Conservation (phyloP, 306 rosid species). For the Castanopsis chinensis region DNA sequence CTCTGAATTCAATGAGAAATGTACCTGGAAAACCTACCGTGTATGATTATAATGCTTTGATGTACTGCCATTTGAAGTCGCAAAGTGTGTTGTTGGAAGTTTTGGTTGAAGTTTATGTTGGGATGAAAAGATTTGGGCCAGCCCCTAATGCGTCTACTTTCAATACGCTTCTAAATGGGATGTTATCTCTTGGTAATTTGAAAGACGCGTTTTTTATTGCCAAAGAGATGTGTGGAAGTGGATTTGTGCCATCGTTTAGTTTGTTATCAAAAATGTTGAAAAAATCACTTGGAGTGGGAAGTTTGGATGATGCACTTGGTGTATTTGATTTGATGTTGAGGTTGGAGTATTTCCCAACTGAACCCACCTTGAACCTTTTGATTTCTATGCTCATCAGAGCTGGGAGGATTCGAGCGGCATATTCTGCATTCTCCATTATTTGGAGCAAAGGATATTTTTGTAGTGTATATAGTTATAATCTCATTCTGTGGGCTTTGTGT, state of each 20-base stretch:
- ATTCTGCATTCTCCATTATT: conserved; percentile 16
- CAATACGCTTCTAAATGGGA: conserved; percentile 40
- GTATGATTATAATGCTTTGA: conserved; percentile 42
- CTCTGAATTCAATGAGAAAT: conserved; percentile 34
- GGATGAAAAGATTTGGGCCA: conserved; percentile 44
- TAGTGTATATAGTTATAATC: conserved; percentile 31
- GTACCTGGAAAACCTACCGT: conserved; percentile 37
- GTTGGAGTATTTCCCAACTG: conserved; percentile 35
- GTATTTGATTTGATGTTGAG: conserved; percentile 36
- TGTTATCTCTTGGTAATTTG: conserved; percentile 27
- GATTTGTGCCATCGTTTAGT: conserved; percentile 38
- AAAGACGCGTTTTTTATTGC: conserved; percentile 30
- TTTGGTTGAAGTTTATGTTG: conserved; percentile 29
- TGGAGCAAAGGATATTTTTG: conserved; percentile 15
- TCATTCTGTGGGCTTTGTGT: conserved; percentile 43
- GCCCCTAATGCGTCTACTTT: conserved; percentile 43
- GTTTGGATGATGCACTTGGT: conserved; percentile 21
- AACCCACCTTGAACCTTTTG: conserved; percentile 27
- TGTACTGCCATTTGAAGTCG: conserved; percentile 32
- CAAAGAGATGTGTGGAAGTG: conserved; percentile 36
- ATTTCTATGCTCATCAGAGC: conserved; percentile 34
- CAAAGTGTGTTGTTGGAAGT: conserved; percentile 23
- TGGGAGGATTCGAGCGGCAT: conserved; percentile 30
- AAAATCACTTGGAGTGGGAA: conserved; percentile 21
- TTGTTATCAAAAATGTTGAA: conserved; percentile 34